Evolutionary conservation across 1,284 basidiomycete genomes (phyloP).

Genomic region (Neotropicomus parvogracilis): DNA sequence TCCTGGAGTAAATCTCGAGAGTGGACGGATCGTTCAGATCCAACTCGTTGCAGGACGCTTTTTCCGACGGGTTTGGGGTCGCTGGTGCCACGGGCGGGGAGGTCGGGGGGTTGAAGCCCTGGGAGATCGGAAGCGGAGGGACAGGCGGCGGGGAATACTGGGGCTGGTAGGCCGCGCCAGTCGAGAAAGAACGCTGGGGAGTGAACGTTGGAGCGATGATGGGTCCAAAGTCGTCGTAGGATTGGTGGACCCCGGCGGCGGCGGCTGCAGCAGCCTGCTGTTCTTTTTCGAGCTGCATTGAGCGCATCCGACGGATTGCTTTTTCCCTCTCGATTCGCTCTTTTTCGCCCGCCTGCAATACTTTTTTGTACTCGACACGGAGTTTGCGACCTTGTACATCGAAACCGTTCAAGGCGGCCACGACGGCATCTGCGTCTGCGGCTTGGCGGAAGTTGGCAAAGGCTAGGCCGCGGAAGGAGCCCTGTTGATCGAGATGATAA

Average conservation of each 20-base stretch:
- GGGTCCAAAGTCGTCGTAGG: constrained; percentile 69
- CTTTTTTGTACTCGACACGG: constrained; percentile 99
- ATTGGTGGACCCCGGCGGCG: constrained; percentile 29
- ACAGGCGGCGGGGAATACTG: constrained; percentile 60
- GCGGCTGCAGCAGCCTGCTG: constrained; percentile 35
- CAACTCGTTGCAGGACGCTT: constrained; percentile 65
- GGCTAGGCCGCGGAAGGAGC: constrained; percentile 94
- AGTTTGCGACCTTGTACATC: constrained; percentile 98
- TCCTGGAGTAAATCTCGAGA: constrained; percentile 95
- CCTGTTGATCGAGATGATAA: constrained; percentile 92
- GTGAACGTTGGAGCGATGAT: constrained; percentile 50
- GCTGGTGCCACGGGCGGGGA: constrained; percentile 48
- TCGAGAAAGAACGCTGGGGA: constrained; percentile 61
- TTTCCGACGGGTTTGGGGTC: constrained; percentile 58
- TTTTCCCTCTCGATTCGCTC: constrained; percentile 99
- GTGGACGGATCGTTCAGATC: constrained; percentile 96
- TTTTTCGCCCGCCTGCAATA: constrained; percentile 97
- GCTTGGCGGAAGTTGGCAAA: constrained; percentile 97
- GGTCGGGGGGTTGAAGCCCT: constrained; percentile 48
- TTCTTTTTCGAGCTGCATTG: constrained; percentile 89
- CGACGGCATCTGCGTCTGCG: constrained; percentile 91
- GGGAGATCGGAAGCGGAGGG: constrained; percentile 56
- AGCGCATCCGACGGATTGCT: constrained; percentile 96
- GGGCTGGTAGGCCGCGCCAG: constrained; percentile 52
- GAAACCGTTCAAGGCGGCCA: constrained; percentile 91